Conservation (phyloP, 768 basidiomycete species). For the Daedalea quercina region DNA sequence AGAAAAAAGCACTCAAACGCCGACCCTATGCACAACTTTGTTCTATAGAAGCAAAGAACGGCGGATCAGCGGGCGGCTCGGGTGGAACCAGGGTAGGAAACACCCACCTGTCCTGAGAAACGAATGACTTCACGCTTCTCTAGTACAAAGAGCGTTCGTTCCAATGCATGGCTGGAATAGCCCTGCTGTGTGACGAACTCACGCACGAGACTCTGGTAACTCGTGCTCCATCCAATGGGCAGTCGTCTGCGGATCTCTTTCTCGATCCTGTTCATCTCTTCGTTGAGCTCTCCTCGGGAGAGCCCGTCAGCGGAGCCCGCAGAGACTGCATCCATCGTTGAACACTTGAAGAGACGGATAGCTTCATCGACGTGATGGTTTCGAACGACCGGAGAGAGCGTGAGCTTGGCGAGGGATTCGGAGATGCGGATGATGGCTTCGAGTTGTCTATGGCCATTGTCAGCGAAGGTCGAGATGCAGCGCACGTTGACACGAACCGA, state of each 20-base stretch:
- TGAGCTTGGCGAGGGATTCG: conserved; percentile 92
- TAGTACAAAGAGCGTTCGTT: conserved; percentile 83
- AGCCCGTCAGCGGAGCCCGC: conserved; percentile 92
- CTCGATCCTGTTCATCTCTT: conserved; percentile 88
- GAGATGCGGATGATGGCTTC: conserved; percentile 99
- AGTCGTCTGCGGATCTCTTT: conserved; percentile 76
- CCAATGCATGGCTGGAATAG: conserved; percentile 84
- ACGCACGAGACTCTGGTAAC: conserved; percentile 85
- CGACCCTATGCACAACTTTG: conserved; percentile 41
- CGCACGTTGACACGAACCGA: conserved; percentile 49
- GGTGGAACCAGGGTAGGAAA: conserved; percentile 1
- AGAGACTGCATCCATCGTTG: conserved; percentile 98
- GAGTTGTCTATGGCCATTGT: conserved; percentile 55
- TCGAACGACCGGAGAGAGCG: conserved; percentile 77
- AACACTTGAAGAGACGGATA: conserved; percentile 96
- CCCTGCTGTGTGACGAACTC: conserved; percentile 95
- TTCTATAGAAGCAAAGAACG: conserved; percentile 28
- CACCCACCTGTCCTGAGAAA: conserved; percentile 63
- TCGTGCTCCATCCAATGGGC: conserved; percentile 95
- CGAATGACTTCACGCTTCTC: conserved; percentile 95
- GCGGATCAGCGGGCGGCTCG: not conserved
- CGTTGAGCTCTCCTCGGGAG: conserved; percentile 85
- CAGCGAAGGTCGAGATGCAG: conserved; percentile 4
- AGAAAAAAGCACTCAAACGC: not conserved
- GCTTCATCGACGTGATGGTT: conserved; percentile 97